phyloP scores from a whole-genome alignment of 345 rosid species.

The Salix exigua region DNA sequence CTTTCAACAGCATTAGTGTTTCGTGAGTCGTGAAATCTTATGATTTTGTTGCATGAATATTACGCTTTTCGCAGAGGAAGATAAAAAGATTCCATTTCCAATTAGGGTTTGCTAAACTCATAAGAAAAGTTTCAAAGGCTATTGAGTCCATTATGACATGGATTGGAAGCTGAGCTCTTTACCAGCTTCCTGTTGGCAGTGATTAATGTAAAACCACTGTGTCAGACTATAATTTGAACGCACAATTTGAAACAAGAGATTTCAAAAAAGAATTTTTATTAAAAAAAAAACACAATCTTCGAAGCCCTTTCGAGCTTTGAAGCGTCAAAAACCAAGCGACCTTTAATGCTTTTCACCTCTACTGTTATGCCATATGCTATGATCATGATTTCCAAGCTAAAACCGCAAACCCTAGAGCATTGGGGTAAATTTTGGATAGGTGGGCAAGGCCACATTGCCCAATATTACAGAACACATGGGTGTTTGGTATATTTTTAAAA shows the following conservation, averaged over 20 bases:
- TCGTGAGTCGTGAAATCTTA: conserved; percentile 17
- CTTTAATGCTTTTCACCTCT: neutral
- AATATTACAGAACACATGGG: too few relatives aligned
- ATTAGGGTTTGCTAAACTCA: conserved; percentile 6
- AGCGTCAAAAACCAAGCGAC: conserved; percentile 28
- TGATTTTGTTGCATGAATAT: conserved; percentile 23
- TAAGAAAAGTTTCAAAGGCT: neutral
- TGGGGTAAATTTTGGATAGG: neutral
- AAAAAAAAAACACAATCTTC: conserved; percentile 29
- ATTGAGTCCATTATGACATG: neutral
- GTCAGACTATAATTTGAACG: neutral
- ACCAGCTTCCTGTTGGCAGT: neutral
- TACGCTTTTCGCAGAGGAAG: conserved; percentile 1
- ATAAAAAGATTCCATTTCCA: conserved; percentile 13
- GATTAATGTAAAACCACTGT: neutral
- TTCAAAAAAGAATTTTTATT: too few relatives aligned
- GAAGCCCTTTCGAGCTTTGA: conserved; percentile 34
- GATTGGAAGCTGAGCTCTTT: conserved; percentile 5
- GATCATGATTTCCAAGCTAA: neutral
- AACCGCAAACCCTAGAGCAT: too few relatives aligned
- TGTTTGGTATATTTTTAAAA: too few relatives aligned
- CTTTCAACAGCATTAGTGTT: conserved; percentile 14
- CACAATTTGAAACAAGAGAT: too few relatives aligned
- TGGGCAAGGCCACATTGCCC: too few relatives aligned
- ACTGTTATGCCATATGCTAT: neutral